phyloP scores from a whole-genome alignment of 2,329 filamentous ascomycete genomes.

The Metarhizium album region DNA sequence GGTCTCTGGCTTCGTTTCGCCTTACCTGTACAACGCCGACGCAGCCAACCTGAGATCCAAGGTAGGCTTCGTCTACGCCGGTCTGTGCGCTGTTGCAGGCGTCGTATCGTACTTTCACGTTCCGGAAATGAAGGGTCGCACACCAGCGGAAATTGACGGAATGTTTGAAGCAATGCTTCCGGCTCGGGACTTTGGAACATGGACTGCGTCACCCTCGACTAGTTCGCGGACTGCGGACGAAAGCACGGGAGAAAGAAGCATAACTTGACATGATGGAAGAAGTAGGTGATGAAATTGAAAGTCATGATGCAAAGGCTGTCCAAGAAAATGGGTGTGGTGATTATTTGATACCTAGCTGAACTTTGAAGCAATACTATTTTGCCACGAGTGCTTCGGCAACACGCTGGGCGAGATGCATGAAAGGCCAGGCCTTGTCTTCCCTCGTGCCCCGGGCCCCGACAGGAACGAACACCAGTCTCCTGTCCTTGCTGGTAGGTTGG shows the following conservation, averaged over 20 bases:
- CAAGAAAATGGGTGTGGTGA: too few species aligned
- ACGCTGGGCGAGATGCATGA: too few species aligned
- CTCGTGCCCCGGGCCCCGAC: too few species aligned
- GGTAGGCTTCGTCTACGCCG: constrained; percentile 30
- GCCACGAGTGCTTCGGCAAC: too few species aligned
- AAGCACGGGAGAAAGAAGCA: not conserved
- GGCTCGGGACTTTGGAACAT: constrained; percentile 14
- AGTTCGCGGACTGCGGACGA: not conserved
- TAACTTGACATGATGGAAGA: not conserved
- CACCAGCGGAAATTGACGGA: constrained; percentile 34
- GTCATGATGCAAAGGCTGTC: not conserved
- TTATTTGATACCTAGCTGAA: too few species aligned
- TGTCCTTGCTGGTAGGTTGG: too few species aligned
- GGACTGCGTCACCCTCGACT: not conserved
- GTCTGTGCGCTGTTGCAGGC: constrained; percentile 22
- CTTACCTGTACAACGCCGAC: constrained; percentile 29
- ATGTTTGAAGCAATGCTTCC: constrained; percentile 20
- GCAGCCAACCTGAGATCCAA: constrained; percentile 27
- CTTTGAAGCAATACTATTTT: too few species aligned
- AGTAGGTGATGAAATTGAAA: too few species aligned
- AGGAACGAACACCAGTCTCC: too few species aligned
- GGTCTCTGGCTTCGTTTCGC: constrained; percentile 33
- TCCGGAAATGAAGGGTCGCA: constrained; percentile 42
- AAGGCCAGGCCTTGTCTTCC: too few species aligned
- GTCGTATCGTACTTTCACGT: constrained; percentile 31